Percentiles rank a stretch among this genome's conserved stretches.
Conservation (phyloP, 1,284 basidiomycete species). For the Leccinum subfulvum region DNA sequence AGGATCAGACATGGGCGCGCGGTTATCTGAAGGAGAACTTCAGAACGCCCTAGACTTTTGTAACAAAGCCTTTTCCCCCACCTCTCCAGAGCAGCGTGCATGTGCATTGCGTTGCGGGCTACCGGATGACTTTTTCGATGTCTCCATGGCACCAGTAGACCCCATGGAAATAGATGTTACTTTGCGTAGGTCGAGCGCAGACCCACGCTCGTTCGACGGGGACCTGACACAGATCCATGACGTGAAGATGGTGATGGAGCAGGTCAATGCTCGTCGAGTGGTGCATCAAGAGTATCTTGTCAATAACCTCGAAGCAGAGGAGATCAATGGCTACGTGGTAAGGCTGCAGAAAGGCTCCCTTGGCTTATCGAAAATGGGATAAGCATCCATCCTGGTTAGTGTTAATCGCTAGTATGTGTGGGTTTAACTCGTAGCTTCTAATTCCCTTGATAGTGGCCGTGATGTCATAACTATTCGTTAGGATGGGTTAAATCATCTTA, state of each 20-base stretch:
- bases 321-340: constrained; percentile 48
- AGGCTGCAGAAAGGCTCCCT: constrained; percentile 46
- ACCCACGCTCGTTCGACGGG: neutral
- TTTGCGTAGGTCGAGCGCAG: constrained; percentile 10
- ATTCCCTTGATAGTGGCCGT: neutral
- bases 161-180: constrained; percentile 41
- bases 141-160: constrained; percentile 45
- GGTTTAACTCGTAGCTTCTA: neutral
- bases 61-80: constrained; percentile 56
- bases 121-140: constrained; percentile 43
- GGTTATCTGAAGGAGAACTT: constrained; percentile 67
- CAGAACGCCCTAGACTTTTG: constrained; percentile 64
- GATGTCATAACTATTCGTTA: neutral
- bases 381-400: neutral
- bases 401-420: neutral
- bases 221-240: constrained; percentile 33
- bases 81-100: constrained; percentile 49
- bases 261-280: constrained; percentile 52
- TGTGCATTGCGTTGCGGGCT: constrained; percentile 16
- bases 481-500: too few relatives aligned
- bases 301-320: constrained; percentile 55
- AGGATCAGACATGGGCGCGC: constrained; percentile 66
- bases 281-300: constrained; percentile 51
- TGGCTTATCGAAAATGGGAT: constrained; percentile 36
- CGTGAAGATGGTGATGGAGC: constrained; percentile 46